phyloP scores from a whole-genome alignment of 2,329 filamentous ascomycete genomes.

The Aureobasidium sp. region DNA sequence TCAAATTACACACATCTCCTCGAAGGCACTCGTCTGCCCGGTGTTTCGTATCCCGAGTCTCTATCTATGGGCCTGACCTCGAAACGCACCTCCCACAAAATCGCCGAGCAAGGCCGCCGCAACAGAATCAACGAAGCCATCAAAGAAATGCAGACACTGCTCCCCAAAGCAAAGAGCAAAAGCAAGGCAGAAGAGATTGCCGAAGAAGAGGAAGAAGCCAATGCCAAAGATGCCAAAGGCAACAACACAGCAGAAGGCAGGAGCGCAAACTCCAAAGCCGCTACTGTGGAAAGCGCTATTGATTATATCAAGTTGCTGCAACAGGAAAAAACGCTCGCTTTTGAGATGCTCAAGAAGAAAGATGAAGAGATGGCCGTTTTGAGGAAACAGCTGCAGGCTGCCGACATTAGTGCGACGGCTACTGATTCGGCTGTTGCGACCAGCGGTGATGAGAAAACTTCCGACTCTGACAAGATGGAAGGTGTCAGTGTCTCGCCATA shows the following conservation, averaged over 20 bases:
- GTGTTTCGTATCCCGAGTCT: conserved; percentile 74
- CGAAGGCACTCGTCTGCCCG: conserved; percentile 84
- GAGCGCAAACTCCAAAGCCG: conserved; percentile 78
- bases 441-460: not conserved
- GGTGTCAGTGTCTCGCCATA: not conserved
- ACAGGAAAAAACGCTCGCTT: conserved; percentile 37
- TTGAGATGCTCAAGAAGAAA: conserved; percentile 24
- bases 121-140: conserved; percentile 94
- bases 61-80: conserved; percentile 90
- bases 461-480: conserved; percentile 6
- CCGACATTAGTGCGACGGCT: not conserved
- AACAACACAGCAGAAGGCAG: conserved; percentile 35
- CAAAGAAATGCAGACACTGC: conserved; percentile 78
- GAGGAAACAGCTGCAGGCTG: conserved; percentile 10
- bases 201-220: conserved; percentile 37
- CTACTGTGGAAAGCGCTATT: conserved; percentile 94
- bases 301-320: conserved; percentile 86
- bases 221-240: conserved; percentile 29
- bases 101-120: conserved; percentile 89
- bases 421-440: not conserved
- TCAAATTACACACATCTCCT: conserved; percentile 98
- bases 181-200: conserved; percentile 29
- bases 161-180: conserved; percentile 53
- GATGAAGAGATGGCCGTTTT: conserved; percentile 25
- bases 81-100: conserved; percentile 95